Evolutionary conservation across 768 basidiomycete species (phyloP), one percentile per base, ranked within the genome.

Genomic region (Cubamyces sp.): DNA sequence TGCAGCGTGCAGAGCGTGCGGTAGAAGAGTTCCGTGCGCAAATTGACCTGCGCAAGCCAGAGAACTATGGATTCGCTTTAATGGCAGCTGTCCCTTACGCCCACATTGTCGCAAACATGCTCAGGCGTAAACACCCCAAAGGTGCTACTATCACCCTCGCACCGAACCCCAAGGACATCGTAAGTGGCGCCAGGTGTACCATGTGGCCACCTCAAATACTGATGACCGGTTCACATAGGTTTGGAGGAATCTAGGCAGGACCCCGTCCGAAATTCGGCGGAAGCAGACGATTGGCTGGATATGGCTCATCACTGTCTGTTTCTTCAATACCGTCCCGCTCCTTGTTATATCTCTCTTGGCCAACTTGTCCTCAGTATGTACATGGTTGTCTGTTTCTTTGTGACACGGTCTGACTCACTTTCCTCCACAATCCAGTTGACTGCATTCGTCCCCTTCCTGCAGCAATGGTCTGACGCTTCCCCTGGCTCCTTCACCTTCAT

Each of bases 261-360:
- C 87, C 1, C 80, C 89, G 18, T 81, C 75, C 7, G 87, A 91
- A 66, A 72, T 92, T 23, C 75, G 83, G 25, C 82, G 87, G 41
- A 90, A 91, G 74, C 84, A 81, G 68, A 75, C 81, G 34, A 75
- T 90, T 25, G 96, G 97, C n/a, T 91, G 92, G 75, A 61, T 90
- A 40, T 83, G 90, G 74, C 83, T 99, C 55, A 78, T 82, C 21
- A 69, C 86, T 30, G 86, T 98, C 50, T 96, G 94, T 75, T 95
- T 94, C 79, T 85, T 98, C 79, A 96, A 99, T 79, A 98, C 95
- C 39, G 79, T 96, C 11, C 97, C 97, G 19, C 78, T 99, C 18
- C 84, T 96, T 71, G 78, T 92, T 65, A 94, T 98, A 65, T 96
- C 96, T 14, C 78, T 94, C 64, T 79, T 97, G 53, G 94, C 97